phyloP scores from a whole-genome alignment of 2,329 filamentous ascomycete genomes.

The Peltaster fructicola region DNA sequence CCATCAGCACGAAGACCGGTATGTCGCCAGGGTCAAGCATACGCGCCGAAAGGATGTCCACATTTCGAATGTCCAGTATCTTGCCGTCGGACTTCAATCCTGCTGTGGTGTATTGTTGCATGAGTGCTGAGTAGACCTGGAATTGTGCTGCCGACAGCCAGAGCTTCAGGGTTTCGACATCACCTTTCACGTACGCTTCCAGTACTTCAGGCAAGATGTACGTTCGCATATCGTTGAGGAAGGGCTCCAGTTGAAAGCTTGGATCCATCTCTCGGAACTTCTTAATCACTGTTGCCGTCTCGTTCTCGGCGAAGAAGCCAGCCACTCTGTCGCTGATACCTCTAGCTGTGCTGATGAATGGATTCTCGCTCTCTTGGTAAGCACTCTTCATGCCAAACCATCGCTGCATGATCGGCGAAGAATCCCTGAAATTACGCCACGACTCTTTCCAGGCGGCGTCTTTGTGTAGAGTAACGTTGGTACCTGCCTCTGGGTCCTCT shows the following conservation, averaged over 20 bases:
- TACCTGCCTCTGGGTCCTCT: slow-evolving; percentile 86
- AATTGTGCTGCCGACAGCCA: slow-evolving; percentile 96
- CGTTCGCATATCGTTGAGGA: slow-evolving; percentile 86
- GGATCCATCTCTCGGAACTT: slow-evolving; percentile 95
- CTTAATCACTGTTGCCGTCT: slow-evolving; percentile 94
- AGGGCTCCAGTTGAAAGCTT: slow-evolving; percentile 83
- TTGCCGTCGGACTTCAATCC: slow-evolving; percentile 89
- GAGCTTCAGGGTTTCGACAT: slow-evolving; percentile 72
- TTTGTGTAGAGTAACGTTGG: slow-evolving; percentile 88
- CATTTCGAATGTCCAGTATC: slow-evolving; percentile 86
- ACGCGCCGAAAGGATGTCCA: slow-evolving; percentile 68
- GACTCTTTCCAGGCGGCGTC: slow-evolving; percentile 95
- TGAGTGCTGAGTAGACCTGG: slow-evolving; percentile 89
- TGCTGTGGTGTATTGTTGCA: slow-evolving; percentile 85
- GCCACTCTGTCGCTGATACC: slow-evolving; percentile 85
- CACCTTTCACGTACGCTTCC: slow-evolving; percentile 95
- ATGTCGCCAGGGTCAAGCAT: slow-evolving; percentile 74
- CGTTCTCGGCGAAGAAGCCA: slow-evolving; percentile 96
- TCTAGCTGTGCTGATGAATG: slow-evolving; percentile 77
- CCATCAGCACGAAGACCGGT: slow-evolving; percentile 93
- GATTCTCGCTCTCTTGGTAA: slow-evolving; percentile 96
- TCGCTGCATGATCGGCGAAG: slow-evolving; percentile 71
- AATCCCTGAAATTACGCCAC: slow-evolving; percentile 91
- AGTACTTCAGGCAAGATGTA: slow-evolving; percentile 96
- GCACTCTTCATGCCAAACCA: slow-evolving; percentile 70